Percentiles rank a stretch among this genome's conserved stretches.
Conservation (phyloP, 306 rosid genomes). For the Cicer chorassanicum region DNA sequence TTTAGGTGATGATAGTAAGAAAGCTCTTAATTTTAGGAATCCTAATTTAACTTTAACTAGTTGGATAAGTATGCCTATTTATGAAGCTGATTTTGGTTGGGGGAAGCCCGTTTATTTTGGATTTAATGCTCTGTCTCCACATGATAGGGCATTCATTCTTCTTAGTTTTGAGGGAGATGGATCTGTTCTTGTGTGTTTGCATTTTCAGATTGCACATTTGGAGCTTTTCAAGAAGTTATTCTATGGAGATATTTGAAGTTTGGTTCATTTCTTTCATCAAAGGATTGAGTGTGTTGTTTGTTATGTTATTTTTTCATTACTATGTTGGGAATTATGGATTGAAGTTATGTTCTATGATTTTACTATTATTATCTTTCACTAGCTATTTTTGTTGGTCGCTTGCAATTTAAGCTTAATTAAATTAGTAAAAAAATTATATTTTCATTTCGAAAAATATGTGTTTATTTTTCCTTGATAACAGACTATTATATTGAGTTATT, state of each 20-base stretch:
- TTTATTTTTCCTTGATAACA: no score
- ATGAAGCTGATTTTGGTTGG: constrained; percentile 36
- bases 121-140: neutral
- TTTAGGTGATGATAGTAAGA: neutral
- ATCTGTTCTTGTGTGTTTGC: constrained; percentile 11
- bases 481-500: no score
- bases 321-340: no score
- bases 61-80: neutral
- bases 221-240: constrained; percentile 24
- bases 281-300: no score
- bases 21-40: neutral
- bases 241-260: neutral
- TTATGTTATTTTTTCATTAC: no score
- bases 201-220: constrained; percentile 20
- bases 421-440: no score
- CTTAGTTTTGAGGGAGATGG: constrained; percentile 22
- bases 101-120: constrained; percentile 38
- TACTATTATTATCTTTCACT: no score
- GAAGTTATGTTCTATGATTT: no score
- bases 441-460: no score
- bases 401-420: no score
- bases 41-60: constrained; percentile 17
- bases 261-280: neutral
- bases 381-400: no score
- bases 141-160: neutral